phyloP scores from a whole-genome alignment of 257 asterid species.

The Paulownia fortunei region DNA sequence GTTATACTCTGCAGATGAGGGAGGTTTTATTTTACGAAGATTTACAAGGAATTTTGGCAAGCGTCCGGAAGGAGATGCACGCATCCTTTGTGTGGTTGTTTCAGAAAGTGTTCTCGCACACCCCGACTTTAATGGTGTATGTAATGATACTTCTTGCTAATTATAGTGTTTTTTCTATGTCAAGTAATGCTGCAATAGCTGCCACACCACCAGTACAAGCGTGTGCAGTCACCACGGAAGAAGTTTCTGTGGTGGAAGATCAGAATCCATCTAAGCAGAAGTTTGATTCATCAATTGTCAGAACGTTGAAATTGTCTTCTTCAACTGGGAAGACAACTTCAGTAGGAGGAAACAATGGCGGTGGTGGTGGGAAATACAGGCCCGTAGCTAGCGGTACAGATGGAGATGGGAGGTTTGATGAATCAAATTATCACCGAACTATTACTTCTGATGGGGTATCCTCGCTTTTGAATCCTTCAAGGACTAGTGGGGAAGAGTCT shows the following conservation, averaged over 20 bases:
- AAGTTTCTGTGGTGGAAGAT: conserved; percentile 56
- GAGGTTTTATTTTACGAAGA: conserved; percentile 73
- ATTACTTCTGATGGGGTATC: conserved; percentile 51
- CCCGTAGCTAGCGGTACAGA: conserved; percentile 68
- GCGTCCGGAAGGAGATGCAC: conserved; percentile 85
- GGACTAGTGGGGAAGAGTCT: conserved; percentile 56
- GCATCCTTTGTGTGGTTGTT: conserved; percentile 96
- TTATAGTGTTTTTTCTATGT: conserved; percentile 83
- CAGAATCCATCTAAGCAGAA: conserved; percentile 33
- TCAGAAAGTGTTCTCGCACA: conserved; percentile 90
- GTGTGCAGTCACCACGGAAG: conserved; percentile 37
- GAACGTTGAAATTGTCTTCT: conserved; percentile 53
- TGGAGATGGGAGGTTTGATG: conserved; percentile 80
- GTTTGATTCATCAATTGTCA: conserved; percentile 62
- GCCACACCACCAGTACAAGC: conserved; percentile 47
- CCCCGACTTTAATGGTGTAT: conserved; percentile 90
- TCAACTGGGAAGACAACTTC: conserved; percentile 62
- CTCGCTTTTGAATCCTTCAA: conserved; percentile 43
- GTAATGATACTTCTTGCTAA: conserved; percentile 94
- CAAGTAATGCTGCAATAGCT: conserved; percentile 59
- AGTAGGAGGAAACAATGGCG: conserved; percentile 67
- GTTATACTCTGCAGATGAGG: conserved; percentile 81
- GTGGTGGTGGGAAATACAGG: conserved; percentile 70
- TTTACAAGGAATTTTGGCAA: conserved; percentile 73
- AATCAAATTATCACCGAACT: conserved; percentile 38